Evolutionary conservation across 495 filamentous ascomycete species (phyloP).

Genomic region (Tuber magnatum): DNA sequence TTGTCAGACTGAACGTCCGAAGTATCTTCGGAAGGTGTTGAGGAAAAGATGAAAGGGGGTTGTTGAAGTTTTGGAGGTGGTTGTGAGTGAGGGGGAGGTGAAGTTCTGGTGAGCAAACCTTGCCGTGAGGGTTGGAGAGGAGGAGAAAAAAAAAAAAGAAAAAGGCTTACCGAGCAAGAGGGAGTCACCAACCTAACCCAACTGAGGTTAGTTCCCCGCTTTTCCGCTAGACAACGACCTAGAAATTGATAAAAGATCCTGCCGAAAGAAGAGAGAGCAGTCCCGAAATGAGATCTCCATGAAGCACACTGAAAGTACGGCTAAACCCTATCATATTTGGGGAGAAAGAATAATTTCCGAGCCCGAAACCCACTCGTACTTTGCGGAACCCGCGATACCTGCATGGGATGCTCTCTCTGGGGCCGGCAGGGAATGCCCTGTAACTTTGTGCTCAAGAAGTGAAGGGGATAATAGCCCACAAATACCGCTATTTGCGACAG

Average conservation of each 20-base stretch:
- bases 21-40: constrained; percentile 9
- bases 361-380: neutral
- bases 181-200: neutral
- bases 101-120: constrained; percentile 38
- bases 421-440: neutral
- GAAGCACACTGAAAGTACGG: neutral
- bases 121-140: constrained; percentile 32
- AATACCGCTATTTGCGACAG: neutral
- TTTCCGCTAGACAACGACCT: neutral
- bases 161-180: constrained; percentile 19
- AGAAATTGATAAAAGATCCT: neutral
- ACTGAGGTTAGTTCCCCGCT: neutral
- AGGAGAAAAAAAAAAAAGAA: constrained; percentile 32
- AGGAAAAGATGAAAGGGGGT: constrained; percentile 23
- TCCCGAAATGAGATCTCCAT: constrained; percentile 31
- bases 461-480: neutral
- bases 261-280: constrained; percentile 32
- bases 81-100: constrained; percentile 35
- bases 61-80: constrained; percentile 16
- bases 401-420: neutral
- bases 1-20: constrained; percentile 4
- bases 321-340: neutral
- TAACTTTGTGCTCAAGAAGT: neutral
- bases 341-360: neutral
- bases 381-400: neutral